phyloP scores from a whole-genome alignment of 176 grass and related monocot species.

The Phragmites australis region DNA sequence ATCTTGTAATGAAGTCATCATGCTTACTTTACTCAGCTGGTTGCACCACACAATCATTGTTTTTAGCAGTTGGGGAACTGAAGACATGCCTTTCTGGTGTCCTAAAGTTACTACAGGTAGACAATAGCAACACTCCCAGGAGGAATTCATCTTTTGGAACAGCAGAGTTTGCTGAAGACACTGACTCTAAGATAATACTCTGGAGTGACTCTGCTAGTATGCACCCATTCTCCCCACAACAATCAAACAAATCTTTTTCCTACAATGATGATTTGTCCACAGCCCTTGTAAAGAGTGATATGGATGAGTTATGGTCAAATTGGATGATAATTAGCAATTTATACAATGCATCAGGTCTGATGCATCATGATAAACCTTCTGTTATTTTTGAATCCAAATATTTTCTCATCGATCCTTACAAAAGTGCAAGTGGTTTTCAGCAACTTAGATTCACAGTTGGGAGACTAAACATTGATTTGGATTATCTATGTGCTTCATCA shows the following conservation, averaged over 20 bases:
- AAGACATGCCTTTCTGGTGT: constrained; percentile 42
- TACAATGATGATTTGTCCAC: not conserved
- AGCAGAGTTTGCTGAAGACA: constrained; percentile 31
- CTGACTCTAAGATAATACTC: constrained; percentile 51
- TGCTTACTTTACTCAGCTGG: constrained; percentile 57
- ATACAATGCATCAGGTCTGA: constrained; percentile 52
- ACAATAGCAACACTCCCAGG: constrained; percentile 28
- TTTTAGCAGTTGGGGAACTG: constrained; percentile 56
- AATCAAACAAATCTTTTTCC: constrained; percentile 1
- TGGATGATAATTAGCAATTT: constrained; percentile 55
- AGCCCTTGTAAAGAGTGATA: constrained; percentile 43
- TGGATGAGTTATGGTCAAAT: constrained; percentile 57
- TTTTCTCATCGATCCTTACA: constrained; percentile 54
- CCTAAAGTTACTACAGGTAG: constrained; percentile 1
- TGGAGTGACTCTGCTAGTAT: constrained; percentile 54
- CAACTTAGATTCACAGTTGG: constrained; percentile 60
- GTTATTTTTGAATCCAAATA: constrained; percentile 70
- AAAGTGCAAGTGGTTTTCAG: constrained; percentile 50
- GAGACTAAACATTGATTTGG: constrained; percentile 67
- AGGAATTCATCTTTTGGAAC: constrained; percentile 49
- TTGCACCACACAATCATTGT: constrained; percentile 49
- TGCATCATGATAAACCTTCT: constrained; percentile 56
- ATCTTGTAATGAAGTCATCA: constrained; percentile 58
- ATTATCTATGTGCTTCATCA: constrained; percentile 53
- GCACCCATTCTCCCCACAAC: constrained; percentile 39